Conservation (phyloP, 495 filamentous ascomycete genomes). For the Aspergillus saccharolyticus region DNA sequence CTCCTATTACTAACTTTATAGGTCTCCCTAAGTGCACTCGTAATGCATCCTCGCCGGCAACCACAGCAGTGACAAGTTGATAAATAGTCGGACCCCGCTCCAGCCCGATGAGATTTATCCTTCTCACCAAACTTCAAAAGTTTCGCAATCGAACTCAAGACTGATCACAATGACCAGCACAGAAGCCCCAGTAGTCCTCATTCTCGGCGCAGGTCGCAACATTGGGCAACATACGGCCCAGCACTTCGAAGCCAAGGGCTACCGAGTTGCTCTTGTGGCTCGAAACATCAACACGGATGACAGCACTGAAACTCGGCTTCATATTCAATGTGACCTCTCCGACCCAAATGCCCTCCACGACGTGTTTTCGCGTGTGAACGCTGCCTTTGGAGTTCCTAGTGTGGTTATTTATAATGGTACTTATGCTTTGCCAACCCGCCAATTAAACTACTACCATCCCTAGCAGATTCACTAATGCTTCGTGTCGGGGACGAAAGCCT, state of each 20-base stretch:
- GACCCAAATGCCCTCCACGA: slow-evolving; percentile 31
- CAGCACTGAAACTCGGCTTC: slow-evolving; percentile 28
- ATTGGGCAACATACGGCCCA: slow-evolving; percentile 30
- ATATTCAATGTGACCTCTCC: slow-evolving; percentile 37
- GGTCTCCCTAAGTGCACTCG: too few species aligned
- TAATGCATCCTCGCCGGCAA: too few species aligned
- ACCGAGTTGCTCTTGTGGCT: slow-evolving; percentile 39
- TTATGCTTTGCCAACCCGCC: not conserved
- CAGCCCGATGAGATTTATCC: too few species aligned
- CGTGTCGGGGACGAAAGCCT: not conserved
- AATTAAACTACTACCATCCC: not conserved
- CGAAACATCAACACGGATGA: slow-evolving; percentile 27
- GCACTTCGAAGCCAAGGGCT: slow-evolving; percentile 41
- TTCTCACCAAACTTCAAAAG: too few species aligned
- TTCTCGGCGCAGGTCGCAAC: slow-evolving; percentile 42
- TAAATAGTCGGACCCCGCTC: too few species aligned
- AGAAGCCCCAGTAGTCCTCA: slow-evolving; percentile 30
- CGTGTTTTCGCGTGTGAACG: slow-evolving; percentile 36
- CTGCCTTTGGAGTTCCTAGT: slow-evolving; percentile 33
- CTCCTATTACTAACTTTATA: too few species aligned
- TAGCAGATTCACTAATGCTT: not conserved
- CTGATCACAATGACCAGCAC: not conserved
- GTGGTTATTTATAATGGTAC: slow-evolving; percentile 50
- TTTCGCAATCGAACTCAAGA: too few species aligned
- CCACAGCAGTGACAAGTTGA: too few species aligned